phyloP scores from a whole-genome alignment of 2,329 filamentous ascomycete genomes.

The Diaporthe longicolla region DNA sequence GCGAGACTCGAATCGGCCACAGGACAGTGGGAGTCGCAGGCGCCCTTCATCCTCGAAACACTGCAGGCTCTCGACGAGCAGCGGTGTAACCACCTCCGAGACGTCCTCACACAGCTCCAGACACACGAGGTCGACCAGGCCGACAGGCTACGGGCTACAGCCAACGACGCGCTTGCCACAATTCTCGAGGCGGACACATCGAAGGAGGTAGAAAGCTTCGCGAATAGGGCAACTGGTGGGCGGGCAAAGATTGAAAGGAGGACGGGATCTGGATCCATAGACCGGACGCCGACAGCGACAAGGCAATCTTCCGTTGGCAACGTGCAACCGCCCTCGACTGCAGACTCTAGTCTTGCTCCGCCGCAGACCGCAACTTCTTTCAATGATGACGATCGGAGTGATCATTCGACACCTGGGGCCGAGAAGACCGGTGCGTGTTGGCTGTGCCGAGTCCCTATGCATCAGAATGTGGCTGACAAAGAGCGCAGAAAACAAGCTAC shows the following conservation, averaged over 20 bases:
- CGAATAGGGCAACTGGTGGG: conserved; percentile 59
- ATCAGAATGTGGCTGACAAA: conserved; percentile 46
- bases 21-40: conserved; percentile 92
- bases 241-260: conserved; percentile 59
- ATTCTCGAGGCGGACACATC: conserved; percentile 89
- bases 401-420: conserved; percentile 61
- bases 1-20: conserved; percentile 82
- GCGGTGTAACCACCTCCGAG: conserved; percentile 89
- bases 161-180: conserved; percentile 84
- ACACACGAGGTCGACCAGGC: conserved; percentile 93
- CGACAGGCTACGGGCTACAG: conserved; percentile 79
- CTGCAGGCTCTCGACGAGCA: conserved; percentile 92
- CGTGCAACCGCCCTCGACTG: conserved; percentile 43
- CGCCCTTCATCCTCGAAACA: conserved; percentile 94
- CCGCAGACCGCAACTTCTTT: conserved; percentile 35
- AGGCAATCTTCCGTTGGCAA: conserved; percentile 58
- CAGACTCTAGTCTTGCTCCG: conserved; percentile 40
- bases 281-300: conserved; percentile 43
- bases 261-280: conserved; percentile 54
- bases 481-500: conserved; percentile 67
- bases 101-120: conserved; percentile 91
- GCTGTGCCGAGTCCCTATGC: background rate
- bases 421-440: conserved; percentile 51
- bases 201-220: conserved; percentile 86
- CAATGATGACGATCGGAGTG: conserved; percentile 59